A percentile compares a stretch with the other conserved stretches of the same genome.
Evolutionary conservation across 306 rosid species (phyloP).

Genomic region (Vigna hirtella): DNA sequence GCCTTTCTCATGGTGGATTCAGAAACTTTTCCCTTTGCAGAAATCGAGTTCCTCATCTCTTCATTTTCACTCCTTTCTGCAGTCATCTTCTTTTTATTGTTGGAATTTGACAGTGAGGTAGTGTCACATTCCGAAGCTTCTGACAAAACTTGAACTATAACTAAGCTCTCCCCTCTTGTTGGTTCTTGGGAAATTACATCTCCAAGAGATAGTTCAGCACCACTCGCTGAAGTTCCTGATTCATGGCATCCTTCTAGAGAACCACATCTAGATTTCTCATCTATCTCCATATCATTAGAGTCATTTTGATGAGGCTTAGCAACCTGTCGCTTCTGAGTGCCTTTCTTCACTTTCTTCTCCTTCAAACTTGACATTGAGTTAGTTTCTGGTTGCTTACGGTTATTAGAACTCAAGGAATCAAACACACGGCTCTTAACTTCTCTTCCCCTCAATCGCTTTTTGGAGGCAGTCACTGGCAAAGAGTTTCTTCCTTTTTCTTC

Average conservation of each 20-base stretch:
- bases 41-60: constrained; percentile 41
- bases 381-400: constrained; percentile 52
- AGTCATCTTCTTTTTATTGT: constrained; percentile 38
- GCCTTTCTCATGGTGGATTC: constrained; percentile 46
- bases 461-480: constrained; percentile 53
- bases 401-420: constrained; percentile 60
- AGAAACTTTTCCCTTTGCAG: constrained; percentile 35
- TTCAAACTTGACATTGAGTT: constrained; percentile 49
- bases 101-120: constrained; percentile 44
- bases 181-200: constrained; percentile 29
- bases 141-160: constrained; percentile 28
- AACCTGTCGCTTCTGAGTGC: constrained; percentile 44
- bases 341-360: constrained; percentile 56
- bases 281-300: constrained; percentile 67
- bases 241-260: constrained; percentile 51
- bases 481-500: constrained; percentile 49
- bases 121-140: constrained; percentile 44
- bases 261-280: constrained; percentile 62
- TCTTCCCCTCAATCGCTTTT: constrained; percentile 69
- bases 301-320: constrained; percentile 43
- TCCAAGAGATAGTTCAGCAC: constrained; percentile 29
- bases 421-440: constrained; percentile 90
- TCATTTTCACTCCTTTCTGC: constrained; percentile 41
- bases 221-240: constrained; percentile 47
- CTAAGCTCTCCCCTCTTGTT: constrained; percentile 33